Base-by-base conservation (phyloP, 345 rosid genomes). In the Gossypium longicalyx region DNA sequence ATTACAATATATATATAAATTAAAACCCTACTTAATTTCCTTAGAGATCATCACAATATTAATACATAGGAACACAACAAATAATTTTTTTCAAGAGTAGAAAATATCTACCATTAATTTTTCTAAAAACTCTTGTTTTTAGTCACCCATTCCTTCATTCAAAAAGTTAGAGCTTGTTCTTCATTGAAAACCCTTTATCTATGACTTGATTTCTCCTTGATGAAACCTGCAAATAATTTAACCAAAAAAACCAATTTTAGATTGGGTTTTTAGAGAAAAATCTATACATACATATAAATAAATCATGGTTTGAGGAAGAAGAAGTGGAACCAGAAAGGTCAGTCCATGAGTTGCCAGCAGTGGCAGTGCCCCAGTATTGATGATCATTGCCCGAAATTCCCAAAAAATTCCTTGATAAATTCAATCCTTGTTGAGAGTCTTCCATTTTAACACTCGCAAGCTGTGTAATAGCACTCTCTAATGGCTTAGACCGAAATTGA, bases 301-400 rank as follows among this genome's bases (percentile, higher is more conserved):
- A 77, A 12, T 79, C 78, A 83, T 83, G 84, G 80, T 52, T 77
- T 3, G 7, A 22, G 49, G 90, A 82, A 75, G 89, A 81, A 44
- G 81, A 76, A 71, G 80, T 60, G 73, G 81, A 85, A 70, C 85
- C 83, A 22, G 85, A 73, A 63, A 86, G 82, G 77, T 88, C 85
- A 64, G 83, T 85, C 90, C 90, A 88, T 78, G 89, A 85, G 81
- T 71, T 82, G 67, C 29, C 61, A 2, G 38, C 70, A 54, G 1
- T 48, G 23, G 75, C 76, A 66, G 41, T 34, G 41, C 78, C 23
- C 89, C 87, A 88, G 48, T 64, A 77, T 20, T 34, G 41, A 34
- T 81, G 87, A 78, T 86, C 77, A 77, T 67, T 81, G 2, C 82
- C 87, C 29, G 88, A 69, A 57, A 83, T 49, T 48, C 83, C 82